Percentiles rank a stretch among this genome's conserved stretches.
These are phyloP conservation scores for Pichia pseudocactophila DNA, from an alignment of 805 yeast genomes.

Conservation along the genomic window DNA sequence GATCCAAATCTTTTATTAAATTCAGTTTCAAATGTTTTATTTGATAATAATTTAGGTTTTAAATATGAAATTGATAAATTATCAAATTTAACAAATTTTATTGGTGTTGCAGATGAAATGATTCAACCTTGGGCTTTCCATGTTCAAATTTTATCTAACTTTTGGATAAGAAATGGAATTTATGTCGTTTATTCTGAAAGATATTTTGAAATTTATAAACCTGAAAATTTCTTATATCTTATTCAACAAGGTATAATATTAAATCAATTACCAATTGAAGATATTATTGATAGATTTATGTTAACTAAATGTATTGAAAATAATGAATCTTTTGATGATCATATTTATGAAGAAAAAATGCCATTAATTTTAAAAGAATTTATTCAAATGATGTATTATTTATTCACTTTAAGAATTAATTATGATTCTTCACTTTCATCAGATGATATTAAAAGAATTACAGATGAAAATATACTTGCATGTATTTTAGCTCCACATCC, in stretches of 20 bases:
- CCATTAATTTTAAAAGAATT: constrained; percentile 36
- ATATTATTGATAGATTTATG: constrained; percentile 50
- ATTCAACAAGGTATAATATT: constrained; percentile 35
- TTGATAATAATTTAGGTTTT: constrained; percentile 2
- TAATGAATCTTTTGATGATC: constrained; percentile 20
- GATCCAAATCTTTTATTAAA: constrained; percentile 12
- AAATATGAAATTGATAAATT: constrained; percentile 10
- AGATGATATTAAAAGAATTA: constrained; percentile 13
- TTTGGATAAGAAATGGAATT: constrained; percentile 69
- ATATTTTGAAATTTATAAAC: constrained; percentile 17
- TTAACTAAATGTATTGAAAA: constrained; percentile 24
- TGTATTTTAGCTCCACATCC: constrained; percentile 47
- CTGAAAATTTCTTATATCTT: constrained; percentile 36
- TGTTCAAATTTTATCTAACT: constrained; percentile 53
- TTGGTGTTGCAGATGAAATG: constrained; percentile 46
- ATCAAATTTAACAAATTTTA: constrained; percentile 8
- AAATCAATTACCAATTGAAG: constrained; percentile 29
- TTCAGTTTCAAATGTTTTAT: constrained; percentile 10
- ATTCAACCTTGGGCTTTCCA: constrained; percentile 52
- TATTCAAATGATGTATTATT: constrained; percentile 34
- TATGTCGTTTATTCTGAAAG: constrained; percentile 20
- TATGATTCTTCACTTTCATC: constrained; percentile 18
- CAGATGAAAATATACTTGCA: constrained; percentile 34
- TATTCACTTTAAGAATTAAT: constrained; percentile 29
- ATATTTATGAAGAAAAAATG: constrained; percentile 41